phyloP scores from a whole-genome alignment of 2,329 filamentous ascomycete species.

The Colletotrichum sansevieriae region DNA sequence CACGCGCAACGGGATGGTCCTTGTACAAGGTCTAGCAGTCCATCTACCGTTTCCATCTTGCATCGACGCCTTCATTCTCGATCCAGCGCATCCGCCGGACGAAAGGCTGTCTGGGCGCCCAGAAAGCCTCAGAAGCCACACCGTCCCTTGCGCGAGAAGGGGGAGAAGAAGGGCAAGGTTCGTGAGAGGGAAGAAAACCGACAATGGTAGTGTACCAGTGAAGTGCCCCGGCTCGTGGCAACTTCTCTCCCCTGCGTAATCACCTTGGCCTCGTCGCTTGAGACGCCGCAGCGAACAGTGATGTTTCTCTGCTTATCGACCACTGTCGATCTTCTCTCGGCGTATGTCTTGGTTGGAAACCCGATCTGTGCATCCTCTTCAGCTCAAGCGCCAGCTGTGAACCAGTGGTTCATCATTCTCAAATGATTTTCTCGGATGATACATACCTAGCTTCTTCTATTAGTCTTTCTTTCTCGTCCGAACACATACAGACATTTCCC shows the following conservation, averaged over 20 bases:
- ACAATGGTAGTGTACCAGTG: background rate
- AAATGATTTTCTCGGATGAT: no score
- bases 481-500: no score
- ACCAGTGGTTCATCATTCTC: no score
- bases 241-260: background rate
- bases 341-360: background rate
- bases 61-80: background rate
- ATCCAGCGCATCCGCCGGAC: slow-evolving; percentile 18
- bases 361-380: no score
- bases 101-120: slow-evolving; percentile 33
- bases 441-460: no score
- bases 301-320: slow-evolving; percentile 15
- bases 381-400: no score
- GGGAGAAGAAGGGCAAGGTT: background rate
- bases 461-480: no score
- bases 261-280: background rate
- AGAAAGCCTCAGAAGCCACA: slow-evolving; percentile 2
- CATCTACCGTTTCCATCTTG: background rate
- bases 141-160: background rate
- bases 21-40: background rate
- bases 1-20: background rate
- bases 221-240: background rate
- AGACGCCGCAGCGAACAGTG: background rate
- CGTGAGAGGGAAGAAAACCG: slow-evolving; percentile 2
- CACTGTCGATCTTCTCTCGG: slow-evolving; percentile 21